phyloP scores from a whole-genome alignment of 129 eudicot species.

The Calendula officinalis region DNA sequence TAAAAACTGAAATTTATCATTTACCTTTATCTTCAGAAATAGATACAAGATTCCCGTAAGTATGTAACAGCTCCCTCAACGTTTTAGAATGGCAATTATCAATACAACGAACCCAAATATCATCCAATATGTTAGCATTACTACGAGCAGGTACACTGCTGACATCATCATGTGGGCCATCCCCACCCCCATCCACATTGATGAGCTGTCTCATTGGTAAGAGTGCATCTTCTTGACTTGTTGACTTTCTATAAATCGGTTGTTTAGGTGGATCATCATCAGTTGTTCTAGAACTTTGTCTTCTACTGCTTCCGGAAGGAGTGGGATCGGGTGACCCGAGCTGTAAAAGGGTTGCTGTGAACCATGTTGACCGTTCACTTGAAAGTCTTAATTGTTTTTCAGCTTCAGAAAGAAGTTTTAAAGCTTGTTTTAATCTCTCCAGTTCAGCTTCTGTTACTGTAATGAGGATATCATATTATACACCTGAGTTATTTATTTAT shows the following conservation, averaged over 20 bases:
- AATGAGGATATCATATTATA: not conserved
- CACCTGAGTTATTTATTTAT: too few species aligned
- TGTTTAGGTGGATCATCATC: constrained; percentile 57
- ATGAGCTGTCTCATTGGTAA: constrained; percentile 39
- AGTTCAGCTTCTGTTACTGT: constrained; percentile 75
- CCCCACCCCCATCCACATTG: constrained; percentile 25
- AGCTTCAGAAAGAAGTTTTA: constrained; percentile 89
- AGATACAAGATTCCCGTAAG: constrained; percentile 71
- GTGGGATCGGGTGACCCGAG: constrained; percentile 80
- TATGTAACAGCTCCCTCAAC: constrained; percentile 65
- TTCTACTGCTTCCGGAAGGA: constrained; percentile 71
- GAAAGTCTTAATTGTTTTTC: constrained; percentile 90
- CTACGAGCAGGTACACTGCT: constrained; percentile 18
- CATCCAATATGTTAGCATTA: constrained; percentile 49
- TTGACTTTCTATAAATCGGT: constrained; percentile 34
- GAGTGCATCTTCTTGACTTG: constrained; percentile 39
- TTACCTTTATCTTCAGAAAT: constrained; percentile 80
- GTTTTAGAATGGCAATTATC: constrained; percentile 89
- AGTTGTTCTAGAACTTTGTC: constrained; percentile 71
- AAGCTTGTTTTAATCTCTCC: constrained; percentile 74
- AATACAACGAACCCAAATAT: constrained; percentile 81
- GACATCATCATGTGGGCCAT: constrained; percentile 36
- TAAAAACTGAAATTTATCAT: constrained; percentile 10
- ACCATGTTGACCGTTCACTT: constrained; percentile 92
- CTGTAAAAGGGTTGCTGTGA: constrained; percentile 90